phyloP scores from a whole-genome alignment of 768 basidiomycete species.

The Cantharellus anzutake region DNA sequence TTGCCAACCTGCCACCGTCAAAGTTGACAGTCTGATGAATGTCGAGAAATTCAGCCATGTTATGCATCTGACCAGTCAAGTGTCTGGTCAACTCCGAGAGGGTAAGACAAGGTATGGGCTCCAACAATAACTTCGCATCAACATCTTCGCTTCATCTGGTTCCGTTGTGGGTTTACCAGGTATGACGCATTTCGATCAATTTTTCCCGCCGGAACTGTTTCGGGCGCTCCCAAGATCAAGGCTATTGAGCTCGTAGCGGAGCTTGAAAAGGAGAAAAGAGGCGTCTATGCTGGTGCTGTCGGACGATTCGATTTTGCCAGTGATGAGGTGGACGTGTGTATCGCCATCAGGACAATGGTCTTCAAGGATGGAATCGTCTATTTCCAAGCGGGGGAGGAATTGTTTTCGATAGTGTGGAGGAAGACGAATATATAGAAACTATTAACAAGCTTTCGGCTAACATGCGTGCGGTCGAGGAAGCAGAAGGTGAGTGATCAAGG shows the following conservation, averaged over 20 bases:
- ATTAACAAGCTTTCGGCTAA: constrained; percentile 88
- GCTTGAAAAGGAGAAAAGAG: constrained; percentile 74
- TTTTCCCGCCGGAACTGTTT: constrained; percentile 97
- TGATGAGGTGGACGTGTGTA: constrained; percentile 95
- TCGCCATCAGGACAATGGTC: constrained; percentile 94
- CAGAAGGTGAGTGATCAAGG: constrained; percentile 50
- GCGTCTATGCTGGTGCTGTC: constrained; percentile 92
- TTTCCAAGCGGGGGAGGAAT: constrained; percentile 96
- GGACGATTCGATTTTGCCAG: constrained; percentile 94
- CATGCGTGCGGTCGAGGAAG: constrained; percentile 61
- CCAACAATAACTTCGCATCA: not conserved
- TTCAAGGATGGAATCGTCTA: constrained; percentile 88
- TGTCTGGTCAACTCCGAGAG: constrained; percentile 68
- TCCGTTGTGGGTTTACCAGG: constrained; percentile 21
- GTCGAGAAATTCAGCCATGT: constrained; percentile 96
- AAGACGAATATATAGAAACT: constrained; percentile 93
- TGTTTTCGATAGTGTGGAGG: constrained; percentile 90
- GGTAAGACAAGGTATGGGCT: constrained; percentile 55
- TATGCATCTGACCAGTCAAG: constrained; percentile 90
- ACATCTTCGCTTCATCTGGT: not conserved
- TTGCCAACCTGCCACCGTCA: constrained; percentile 85
- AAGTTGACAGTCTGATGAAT: constrained; percentile 87
- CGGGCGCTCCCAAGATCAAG: constrained; percentile 97
- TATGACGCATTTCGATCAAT: constrained; percentile 99
- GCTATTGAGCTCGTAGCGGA: constrained; percentile 84